Evolutionary conservation across 2,329 filamentous ascomycete species (phyloP).

Genomic region (Aspergillus pseudonomiae): DNA sequence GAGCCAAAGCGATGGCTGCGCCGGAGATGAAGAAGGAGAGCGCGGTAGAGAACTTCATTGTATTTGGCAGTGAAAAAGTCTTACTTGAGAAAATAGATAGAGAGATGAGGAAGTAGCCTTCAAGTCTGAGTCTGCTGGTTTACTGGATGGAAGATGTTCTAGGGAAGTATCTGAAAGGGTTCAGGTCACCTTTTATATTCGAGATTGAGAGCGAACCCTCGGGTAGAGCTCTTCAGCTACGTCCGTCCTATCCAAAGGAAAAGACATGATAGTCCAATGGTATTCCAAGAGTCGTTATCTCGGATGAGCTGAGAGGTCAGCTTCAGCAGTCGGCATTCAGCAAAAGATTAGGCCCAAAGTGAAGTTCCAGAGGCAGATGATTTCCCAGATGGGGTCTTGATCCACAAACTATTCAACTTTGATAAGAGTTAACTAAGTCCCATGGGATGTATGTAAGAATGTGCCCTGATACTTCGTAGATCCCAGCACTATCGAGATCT

Average conservation of each 20-base stretch:
- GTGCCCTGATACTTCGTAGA: background rate
- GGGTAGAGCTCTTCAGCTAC: background rate
- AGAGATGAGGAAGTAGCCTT: background rate
- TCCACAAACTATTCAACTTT: background rate
- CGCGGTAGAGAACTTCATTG: conserved; percentile 30
- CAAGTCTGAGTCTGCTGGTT: background rate
- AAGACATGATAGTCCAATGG: background rate
- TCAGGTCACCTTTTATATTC: background rate
- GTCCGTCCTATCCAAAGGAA: background rate
- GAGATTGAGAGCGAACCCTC: background rate
- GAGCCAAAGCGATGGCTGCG: conserved; percentile 33
- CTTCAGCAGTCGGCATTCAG: background rate
- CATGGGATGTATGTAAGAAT: background rate
- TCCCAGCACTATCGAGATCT: background rate
- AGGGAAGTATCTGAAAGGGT: background rate
- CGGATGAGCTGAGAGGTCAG: background rate
- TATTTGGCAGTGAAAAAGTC: conserved; percentile 10
- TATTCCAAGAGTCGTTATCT: background rate
- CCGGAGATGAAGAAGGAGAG: conserved; percentile 35
- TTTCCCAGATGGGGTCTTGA: background rate
- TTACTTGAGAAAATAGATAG: background rate
- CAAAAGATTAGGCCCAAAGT: background rate
- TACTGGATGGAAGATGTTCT: background rate
- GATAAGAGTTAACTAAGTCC: conserved; percentile 1
- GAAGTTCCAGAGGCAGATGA: background rate